These are phyloP conservation scores for Calocybe cyanea DNA, from an alignment of 768 basidiomycete genomes.

Conservation along the genomic window DNA sequence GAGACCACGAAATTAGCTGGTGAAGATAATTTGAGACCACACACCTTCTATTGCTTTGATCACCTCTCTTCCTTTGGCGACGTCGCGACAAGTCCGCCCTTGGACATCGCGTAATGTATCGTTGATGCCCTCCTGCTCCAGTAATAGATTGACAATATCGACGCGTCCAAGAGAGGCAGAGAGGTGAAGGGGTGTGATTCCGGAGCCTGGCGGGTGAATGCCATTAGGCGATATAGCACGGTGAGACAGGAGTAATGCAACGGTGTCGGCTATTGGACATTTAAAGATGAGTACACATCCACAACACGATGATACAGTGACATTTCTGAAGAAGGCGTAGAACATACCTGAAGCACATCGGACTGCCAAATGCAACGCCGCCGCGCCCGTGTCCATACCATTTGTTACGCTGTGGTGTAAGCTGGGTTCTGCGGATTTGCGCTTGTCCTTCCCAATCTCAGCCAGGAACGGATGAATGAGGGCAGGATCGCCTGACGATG, in stretches of 20 bases:
- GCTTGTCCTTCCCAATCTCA: conserved; percentile 67
- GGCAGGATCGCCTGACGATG: conserved; percentile 70
- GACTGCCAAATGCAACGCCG: conserved; percentile 79
- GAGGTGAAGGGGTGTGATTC: conserved; percentile 70
- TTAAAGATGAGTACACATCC: conserved; percentile 1
- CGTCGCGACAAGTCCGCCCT: conserved; percentile 67
- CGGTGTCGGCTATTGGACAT: conserved; percentile 50
- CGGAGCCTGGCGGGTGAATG: conserved; percentile 67
- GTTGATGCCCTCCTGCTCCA: conserved; percentile 78
- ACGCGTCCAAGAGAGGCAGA: conserved; percentile 65
- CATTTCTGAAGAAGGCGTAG: not conserved
- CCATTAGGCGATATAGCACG: conserved; percentile 79
- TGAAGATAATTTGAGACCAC: conserved; percentile 12
- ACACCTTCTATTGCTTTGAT: conserved; percentile 66
- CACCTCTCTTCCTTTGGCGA: conserved; percentile 67
- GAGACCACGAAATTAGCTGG: not conserved
- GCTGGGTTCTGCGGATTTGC: conserved; percentile 21
- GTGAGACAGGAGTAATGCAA: conserved; percentile 64
- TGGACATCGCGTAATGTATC: conserved; percentile 68
- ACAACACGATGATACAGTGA: not conserved
- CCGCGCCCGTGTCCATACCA: conserved; percentile 62
- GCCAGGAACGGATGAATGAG: conserved; percentile 79
- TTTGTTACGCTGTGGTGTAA: conserved; percentile 31
- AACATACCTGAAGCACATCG: conserved; percentile 69
- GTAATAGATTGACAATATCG: conserved; percentile 70